These are phyloP conservation scores for Pelargonium nanum DNA, from an alignment of 345 rosid genomes.

Conservation along the genomic window DNA sequence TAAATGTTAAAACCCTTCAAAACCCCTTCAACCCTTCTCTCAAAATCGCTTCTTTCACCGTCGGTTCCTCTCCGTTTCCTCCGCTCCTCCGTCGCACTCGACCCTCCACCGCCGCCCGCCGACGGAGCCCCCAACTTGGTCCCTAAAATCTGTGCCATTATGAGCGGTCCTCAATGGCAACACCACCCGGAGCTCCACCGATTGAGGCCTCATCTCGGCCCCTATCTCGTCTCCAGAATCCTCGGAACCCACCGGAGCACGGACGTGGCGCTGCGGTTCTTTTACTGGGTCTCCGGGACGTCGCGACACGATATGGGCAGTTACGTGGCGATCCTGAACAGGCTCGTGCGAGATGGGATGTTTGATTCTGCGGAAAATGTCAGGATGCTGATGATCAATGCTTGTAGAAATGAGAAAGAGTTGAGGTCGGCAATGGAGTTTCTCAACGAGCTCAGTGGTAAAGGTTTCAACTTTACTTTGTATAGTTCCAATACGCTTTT, in stretches of 20 bases:
- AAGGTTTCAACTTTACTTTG: conserved; percentile 32
- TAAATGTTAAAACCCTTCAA: neutral
- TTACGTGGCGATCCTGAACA: conserved; percentile 35
- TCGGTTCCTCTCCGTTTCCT: neutral
- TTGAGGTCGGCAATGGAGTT: conserved; percentile 34
- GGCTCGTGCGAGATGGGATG: conserved; percentile 32
- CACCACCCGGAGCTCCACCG: conserved; percentile 27
- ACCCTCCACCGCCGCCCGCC: neutral
- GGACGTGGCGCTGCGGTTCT: conserved; percentile 25
- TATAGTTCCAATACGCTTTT: conserved; percentile 46
- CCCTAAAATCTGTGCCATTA: conserved; percentile 22
- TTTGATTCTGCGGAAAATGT: conserved; percentile 39
- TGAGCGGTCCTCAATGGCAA: conserved; percentile 32
- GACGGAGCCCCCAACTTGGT: conserved; percentile 15
- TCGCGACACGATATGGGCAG: conserved; percentile 31
- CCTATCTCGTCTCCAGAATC: conserved; percentile 38
- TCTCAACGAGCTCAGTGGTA: conserved; percentile 24
- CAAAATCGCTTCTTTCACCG: neutral
- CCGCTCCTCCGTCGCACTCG: neutral
- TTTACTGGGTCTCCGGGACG: conserved; percentile 39
- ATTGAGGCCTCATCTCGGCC: conserved; percentile 23
- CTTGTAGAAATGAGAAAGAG: conserved; percentile 37
- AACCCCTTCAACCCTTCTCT: neutral
- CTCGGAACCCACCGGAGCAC: conserved; percentile 27
- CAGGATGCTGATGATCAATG: conserved; percentile 50